Base-by-base conservation (phyloP, 2,329 filamentous ascomycete genomes). In the Colletotrichum cordylinicola region DNA sequence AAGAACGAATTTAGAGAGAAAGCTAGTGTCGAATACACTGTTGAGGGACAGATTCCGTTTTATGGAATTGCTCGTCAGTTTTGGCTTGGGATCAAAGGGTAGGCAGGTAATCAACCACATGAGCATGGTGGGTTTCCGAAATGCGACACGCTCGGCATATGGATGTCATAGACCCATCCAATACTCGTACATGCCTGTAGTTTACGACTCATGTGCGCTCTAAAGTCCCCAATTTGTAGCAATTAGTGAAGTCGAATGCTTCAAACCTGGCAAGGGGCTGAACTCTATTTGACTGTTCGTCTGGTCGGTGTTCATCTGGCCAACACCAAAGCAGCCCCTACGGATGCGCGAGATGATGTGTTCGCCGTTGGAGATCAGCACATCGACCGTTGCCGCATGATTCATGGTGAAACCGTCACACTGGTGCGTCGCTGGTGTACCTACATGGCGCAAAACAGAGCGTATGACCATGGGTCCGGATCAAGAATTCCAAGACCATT, bases 221-320 rank as follows among this genome's bases (percentile, higher is more conserved):
- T 18, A 12, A 48, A n/a, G n/a, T 48, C 12, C 18, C 18, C 18
- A 18, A n/a, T n/a, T 12, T 3, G 18, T 9, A 12, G 39, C 18
- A 4, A 48, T 9, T 5, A 12, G 9, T 1, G 2, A n/a, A n/a
- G 5, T 12, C 10, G 39, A n/a, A 7, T 0, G 39, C 39, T 0
- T 48, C 39, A 4, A n/a, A n/a, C 3, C 39, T 48, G 18, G 39
- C 39, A n/a, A 48, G 39, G 39, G 39, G 0, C 3, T 0, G 39
- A 48, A 48, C 39, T 48, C 39, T 48, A 48, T 48, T 1, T 48
- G 39, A 48, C 39, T 48, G 39, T 9, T 48, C 0, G 18, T 48
- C 18, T 48, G 39, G 39, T 48, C 9, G 39, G 18, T 48, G 18
- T 48, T n/a, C 39, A 12, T 48, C 39, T 48, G 39, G 0, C 39